These are phyloP conservation scores for Cladophialophora immunda DNA, from an alignment of 2,329 filamentous ascomycete genomes.

Conservation along the genomic window DNA sequence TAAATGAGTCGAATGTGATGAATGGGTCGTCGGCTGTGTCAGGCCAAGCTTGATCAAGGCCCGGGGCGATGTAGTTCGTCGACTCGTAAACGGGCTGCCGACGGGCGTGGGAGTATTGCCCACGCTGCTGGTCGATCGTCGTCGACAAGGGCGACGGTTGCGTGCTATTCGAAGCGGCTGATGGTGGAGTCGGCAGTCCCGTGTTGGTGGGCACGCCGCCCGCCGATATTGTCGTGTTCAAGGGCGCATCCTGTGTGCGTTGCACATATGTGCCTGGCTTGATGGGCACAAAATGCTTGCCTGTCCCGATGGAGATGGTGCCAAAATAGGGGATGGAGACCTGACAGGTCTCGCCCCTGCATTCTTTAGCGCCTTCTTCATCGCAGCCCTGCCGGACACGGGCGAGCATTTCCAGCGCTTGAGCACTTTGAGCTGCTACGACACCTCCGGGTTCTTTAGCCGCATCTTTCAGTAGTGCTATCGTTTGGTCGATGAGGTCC, in stretches of 20 bases:
- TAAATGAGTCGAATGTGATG: conserved; percentile 42
- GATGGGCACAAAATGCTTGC: conserved; percentile 45
- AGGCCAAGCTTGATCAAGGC: conserved; percentile 33
- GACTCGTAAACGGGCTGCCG: conserved; percentile 29
- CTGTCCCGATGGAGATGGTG: conserved; percentile 50
- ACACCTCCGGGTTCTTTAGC: conserved; percentile 49
- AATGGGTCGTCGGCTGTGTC: conserved; percentile 39
- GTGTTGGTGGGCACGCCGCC: conserved; percentile 22
- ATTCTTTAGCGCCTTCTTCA: conserved; percentile 27
- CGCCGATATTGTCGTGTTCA: conserved; percentile 10
- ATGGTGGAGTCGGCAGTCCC: conserved; percentile 41
- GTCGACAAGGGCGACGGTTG: conserved; percentile 38
- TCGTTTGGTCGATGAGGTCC: conserved; percentile 46
- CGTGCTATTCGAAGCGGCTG: conserved; percentile 31
- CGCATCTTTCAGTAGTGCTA: conserved; percentile 46
- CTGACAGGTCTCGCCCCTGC: conserved; percentile 45
- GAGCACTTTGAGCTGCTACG: conserved; percentile 54
- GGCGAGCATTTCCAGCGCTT: conserved; percentile 52
- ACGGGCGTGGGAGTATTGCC: conserved; percentile 12
- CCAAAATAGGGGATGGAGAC: conserved; percentile 58
- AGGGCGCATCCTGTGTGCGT: conserved; percentile 10
- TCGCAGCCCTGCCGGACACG: conserved; percentile 41
- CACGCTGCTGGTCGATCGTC: conserved; percentile 27
- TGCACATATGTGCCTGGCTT: conserved; percentile 37
- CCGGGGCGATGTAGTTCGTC: conserved; percentile 30